These are phyloP conservation scores for Sordariomycetes sp. DNA, from an alignment of 2,329 filamentous ascomycete genomes.

Conservation along the genomic window DNA sequence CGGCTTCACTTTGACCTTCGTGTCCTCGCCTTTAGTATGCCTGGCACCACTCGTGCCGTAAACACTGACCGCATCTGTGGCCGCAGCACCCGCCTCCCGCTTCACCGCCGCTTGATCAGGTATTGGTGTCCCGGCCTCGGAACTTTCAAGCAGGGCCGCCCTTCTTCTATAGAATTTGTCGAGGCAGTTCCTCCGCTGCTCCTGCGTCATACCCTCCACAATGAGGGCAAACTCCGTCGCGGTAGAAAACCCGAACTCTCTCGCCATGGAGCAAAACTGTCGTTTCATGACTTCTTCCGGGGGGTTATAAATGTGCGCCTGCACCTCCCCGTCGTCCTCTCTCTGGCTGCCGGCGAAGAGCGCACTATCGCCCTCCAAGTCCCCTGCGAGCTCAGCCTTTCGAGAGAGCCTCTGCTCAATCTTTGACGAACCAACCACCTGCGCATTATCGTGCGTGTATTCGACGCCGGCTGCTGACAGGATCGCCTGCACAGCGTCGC, in stretches of 20 bases:
- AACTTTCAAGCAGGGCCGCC: constrained; percentile 27
- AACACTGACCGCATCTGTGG: background rate
- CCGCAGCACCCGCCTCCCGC: constrained; percentile 4
- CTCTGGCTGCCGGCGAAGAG: constrained; percentile 46
- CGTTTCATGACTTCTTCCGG: constrained; percentile 62
- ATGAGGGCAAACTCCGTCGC: constrained; percentile 79
- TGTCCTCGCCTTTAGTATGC: background rate
- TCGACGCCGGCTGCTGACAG: constrained; percentile 79
- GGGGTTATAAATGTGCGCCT: constrained; percentile 52
- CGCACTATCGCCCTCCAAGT: constrained; percentile 37
- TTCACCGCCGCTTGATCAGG: background rate
- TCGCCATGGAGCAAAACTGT: constrained; percentile 88
- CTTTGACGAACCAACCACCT: constrained; percentile 86
- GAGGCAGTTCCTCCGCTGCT: constrained; percentile 65
- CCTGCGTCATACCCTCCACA: constrained; percentile 85
- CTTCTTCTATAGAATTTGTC: constrained; percentile 70
- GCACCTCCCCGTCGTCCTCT: constrained; percentile 16
- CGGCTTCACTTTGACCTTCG: constrained; percentile 1
- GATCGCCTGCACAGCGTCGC: constrained; percentile 80
- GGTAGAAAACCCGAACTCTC: constrained; percentile 62
- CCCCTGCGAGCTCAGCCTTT: constrained; percentile 54
- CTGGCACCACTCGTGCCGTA: background rate
- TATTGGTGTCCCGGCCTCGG: background rate
- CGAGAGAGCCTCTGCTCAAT: constrained; percentile 79
- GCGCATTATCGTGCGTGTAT: constrained; percentile 93